These are phyloP conservation scores for Globisporangium rhizosaccharum DNA, from an alignment of 352 stramenopile species.

Conservation along the genomic window DNA sequence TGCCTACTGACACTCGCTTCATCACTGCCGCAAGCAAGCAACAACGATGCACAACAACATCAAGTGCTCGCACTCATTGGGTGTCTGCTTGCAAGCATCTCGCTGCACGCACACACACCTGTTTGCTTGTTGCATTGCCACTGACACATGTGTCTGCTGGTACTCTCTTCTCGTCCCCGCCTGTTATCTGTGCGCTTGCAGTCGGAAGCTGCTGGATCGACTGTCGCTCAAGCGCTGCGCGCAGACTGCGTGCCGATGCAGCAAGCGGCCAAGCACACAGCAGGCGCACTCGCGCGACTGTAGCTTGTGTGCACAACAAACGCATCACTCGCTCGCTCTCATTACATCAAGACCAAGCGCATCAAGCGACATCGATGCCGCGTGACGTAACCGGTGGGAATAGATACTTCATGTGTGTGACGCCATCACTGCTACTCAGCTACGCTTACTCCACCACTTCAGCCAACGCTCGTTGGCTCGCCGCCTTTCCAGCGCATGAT, in stretches of 20 bases:
- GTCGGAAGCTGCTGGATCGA: slow-evolving; percentile 65
- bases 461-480: background rate
- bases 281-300: slow-evolving; percentile 53
- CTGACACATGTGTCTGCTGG: slow-evolving; percentile 1
- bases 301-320: slow-evolving; percentile 13
- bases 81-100: no score
- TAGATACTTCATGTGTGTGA: background rate
- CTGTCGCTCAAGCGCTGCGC: slow-evolving; percentile 50
- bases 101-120: no score
- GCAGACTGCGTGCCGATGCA: slow-evolving; percentile 69
- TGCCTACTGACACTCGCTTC: no score
- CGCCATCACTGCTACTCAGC: no score
- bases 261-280: slow-evolving; percentile 64
- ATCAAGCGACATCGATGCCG: background rate
- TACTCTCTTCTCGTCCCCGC: no score
- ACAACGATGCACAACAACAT: background rate
- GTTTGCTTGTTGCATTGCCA: no score
- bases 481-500: slow-evolving; percentile 47
- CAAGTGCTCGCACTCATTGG: background rate
- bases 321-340: no score
- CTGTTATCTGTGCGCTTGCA: no score
- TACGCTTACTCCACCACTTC: no score
- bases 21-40: no score
- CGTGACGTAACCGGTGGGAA: background rate
- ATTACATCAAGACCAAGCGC: no score